Evolutionary conservation across 2,329 filamentous ascomycete species (phyloP), one percentile per base, ranked within the genome.

Genomic region (Fusarium graminum): DNA sequence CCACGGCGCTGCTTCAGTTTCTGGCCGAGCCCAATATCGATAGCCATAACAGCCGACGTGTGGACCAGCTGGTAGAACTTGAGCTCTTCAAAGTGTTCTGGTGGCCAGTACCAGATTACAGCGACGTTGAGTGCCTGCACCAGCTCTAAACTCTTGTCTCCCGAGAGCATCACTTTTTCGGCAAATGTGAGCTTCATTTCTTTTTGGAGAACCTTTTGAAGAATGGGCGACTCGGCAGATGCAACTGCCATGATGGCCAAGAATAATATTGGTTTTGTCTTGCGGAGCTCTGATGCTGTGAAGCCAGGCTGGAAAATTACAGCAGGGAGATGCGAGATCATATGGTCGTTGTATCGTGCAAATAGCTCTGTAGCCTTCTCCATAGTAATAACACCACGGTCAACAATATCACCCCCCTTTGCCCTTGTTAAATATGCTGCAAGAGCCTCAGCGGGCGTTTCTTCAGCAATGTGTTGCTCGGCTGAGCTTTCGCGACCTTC

Each of bases 61-160:
- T 97, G 92, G 43, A 93, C 88, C 67, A 95, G 85, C 79, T 94
- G 92, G 79, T 95, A 97, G 76, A 95, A 96, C 74, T 95, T 95
- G 73, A 94, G 87, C 78, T 95, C 91, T 72, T 96, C 92, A 59
- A 92, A 92, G 70, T 91, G 86, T 68, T 94, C 89, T 0, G 93
- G 93, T 16, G 92, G 92, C 75, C 88, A 89, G 76, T 97, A 96
- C 92, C 93, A 97, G 19, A 93, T 85, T n/a, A 90, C 88, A 8
- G 88, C 83, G 5, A 97, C 81, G 58, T 92, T 85, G 39, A 97
- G 80, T 3, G 92, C 87, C 78, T 97, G 93, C 10, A 96, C 87
- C 8, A 97, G 81, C 76, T 97, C 93, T 17, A 97, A 79, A 34
- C 87, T 92, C 81, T 96, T 97, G 70, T 93, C 89, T 13, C 92